phyloP scores from a whole-genome alignment of 2,329 filamentous ascomycete species.

The Blastomyces emzantsi region DNA sequence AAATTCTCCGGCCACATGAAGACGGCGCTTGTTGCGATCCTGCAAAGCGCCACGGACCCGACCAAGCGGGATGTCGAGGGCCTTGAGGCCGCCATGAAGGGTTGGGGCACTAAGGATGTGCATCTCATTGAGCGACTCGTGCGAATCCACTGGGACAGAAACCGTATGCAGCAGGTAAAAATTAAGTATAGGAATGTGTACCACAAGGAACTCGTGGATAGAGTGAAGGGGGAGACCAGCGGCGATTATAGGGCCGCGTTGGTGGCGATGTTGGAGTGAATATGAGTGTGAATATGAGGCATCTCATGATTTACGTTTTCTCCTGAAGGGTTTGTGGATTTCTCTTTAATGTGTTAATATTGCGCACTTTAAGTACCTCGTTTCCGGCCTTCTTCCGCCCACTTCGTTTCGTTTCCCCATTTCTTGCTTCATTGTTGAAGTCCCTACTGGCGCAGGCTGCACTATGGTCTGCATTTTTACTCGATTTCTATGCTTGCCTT shows the following conservation, averaged over 20 bases:
- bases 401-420: too few relatives aligned
- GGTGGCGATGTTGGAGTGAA: slow-evolving; percentile 52
- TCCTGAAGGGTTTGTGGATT: too few relatives aligned
- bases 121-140: slow-evolving; percentile 70
- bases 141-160: slow-evolving; percentile 71
- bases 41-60: slow-evolving; percentile 68
- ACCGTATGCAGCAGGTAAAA: slow-evolving; percentile 67
- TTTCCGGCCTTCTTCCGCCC: too few relatives aligned
- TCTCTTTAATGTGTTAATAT: background rate
- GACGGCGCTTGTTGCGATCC: slow-evolving; percentile 67
- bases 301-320: background rate
- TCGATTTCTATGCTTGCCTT: too few relatives aligned
- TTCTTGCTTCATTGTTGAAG: too few relatives aligned
- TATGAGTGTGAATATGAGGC: background rate
- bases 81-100: slow-evolving; percentile 81
- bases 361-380: too few relatives aligned
- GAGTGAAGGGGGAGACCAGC: slow-evolving; percentile 74
- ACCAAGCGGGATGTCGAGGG: slow-evolving; percentile 73
- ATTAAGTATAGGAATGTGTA: slow-evolving; percentile 66
- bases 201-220: slow-evolving; percentile 54
- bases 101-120: slow-evolving; percentile 76
- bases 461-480: too few relatives aligned
- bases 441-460: too few relatives aligned
- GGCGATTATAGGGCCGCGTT: slow-evolving; percentile 72
- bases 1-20: slow-evolving; percentile 93